Conservation (phyloP, 2,329 filamentous ascomycete genomes). For the Aspergillus pseudoterreus region DNA sequence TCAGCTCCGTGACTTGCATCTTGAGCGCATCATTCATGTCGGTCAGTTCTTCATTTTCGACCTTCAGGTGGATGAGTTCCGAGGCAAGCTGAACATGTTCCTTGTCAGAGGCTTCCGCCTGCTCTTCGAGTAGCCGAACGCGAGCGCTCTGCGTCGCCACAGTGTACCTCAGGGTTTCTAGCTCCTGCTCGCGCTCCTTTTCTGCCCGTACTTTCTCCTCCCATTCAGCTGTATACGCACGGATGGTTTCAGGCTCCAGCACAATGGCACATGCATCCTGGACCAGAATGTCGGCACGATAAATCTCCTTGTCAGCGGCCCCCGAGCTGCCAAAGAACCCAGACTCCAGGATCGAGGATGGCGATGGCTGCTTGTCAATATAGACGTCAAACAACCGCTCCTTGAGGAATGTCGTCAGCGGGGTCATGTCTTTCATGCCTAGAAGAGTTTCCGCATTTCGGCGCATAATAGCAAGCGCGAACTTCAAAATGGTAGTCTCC, state of each 20-base stretch:
- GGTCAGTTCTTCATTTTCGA: constrained; percentile 83
- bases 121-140: constrained; percentile 81
- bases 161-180: constrained; percentile 66
- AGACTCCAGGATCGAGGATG: constrained; percentile 89
- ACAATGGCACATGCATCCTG: constrained; percentile 87
- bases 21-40: constrained; percentile 87
- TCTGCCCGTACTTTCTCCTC: constrained; percentile 83
- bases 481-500: constrained; percentile 82
- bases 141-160: constrained; percentile 68
- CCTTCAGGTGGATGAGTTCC: constrained; percentile 85
- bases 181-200: constrained; percentile 75
- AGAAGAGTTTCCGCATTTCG: constrained; percentile 80
- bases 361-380: constrained; percentile 88
- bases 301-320: constrained; percentile 87
- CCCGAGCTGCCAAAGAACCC: constrained; percentile 95
- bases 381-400: constrained; percentile 95
- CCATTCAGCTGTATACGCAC: constrained; percentile 81
- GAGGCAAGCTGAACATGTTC: constrained; percentile 91
- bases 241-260: constrained; percentile 77
- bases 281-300: constrained; percentile 88
- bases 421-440: constrained; percentile 84
- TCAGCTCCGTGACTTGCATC: constrained; percentile 79
- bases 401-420: constrained; percentile 84
- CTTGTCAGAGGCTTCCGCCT: constrained; percentile 79
- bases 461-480: constrained; percentile 92